A percentile compares a stretch with the other conserved stretches of the same genome.
These are phyloP conservation scores for Apocynum venetum DNA, from an alignment of 257 asterid species.

Conservation along the genomic window DNA sequence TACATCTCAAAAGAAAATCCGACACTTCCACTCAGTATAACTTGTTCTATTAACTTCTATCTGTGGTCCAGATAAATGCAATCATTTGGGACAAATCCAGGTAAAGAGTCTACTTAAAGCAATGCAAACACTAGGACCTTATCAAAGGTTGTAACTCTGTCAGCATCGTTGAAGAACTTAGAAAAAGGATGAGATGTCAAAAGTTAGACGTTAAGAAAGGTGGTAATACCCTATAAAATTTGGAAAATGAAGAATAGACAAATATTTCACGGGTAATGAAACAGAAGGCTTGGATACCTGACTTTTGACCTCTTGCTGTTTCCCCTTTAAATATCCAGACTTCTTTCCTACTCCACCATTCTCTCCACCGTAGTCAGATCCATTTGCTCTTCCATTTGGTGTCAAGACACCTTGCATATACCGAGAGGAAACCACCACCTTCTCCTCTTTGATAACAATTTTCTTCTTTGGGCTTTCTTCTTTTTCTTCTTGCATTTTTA, in stretches of 20 bases:
- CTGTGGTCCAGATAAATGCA: neutral
- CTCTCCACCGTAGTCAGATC: conserved; percentile 34
- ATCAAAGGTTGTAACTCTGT: neutral
- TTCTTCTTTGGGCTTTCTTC: conserved; percentile 39
- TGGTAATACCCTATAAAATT: too few relatives aligned
- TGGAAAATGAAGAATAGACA: too few relatives aligned
- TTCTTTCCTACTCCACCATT: conserved; percentile 32
- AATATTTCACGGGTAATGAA: neutral
- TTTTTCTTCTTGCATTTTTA: conserved; percentile 23
- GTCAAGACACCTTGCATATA: conserved; percentile 67
- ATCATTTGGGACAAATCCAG: neutral
- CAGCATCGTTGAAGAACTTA: neutral
- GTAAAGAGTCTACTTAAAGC: too few relatives aligned
- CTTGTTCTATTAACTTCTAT: neutral
- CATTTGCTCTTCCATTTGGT: conserved; percentile 37
- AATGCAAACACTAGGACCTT: neutral
- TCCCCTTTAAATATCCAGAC: conserved; percentile 29
- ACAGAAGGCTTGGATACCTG: conserved; percentile 43
- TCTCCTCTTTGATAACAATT: conserved; percentile 79
- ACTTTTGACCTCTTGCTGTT: conserved; percentile 48
- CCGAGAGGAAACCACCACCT: conserved; percentile 63
- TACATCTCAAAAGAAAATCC: neutral
- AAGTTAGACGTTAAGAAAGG: too few relatives aligned
- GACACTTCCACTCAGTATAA: neutral
- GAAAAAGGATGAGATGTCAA: neutral